Conservation (phyloP, 108 stramenopile species). For the Cyclotella choctawhatcheeana region DNA sequence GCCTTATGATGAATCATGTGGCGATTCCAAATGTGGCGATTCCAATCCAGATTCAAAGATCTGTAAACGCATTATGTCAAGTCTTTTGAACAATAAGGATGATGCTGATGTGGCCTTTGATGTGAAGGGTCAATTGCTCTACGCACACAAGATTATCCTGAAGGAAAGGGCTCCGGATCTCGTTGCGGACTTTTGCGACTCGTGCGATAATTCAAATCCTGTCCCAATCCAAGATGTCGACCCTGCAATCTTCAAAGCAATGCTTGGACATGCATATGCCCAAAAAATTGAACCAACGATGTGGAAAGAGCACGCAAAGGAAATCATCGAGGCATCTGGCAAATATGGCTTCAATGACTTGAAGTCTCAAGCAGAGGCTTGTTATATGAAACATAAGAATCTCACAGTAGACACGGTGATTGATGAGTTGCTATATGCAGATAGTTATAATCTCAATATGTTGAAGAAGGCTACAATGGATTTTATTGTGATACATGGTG, state of each 20-base stretch:
- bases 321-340: constrained; percentile 19
- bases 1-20: no score
- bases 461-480: constrained; percentile 22
- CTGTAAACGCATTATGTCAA: no score
- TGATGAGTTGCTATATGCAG: not conserved
- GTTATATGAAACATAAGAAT: not conserved
- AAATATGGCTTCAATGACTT: constrained; percentile 9
- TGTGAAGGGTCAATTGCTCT: not conserved
- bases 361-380: constrained; percentile 16
- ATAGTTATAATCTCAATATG: no score
- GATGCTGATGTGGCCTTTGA: not conserved
- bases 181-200: no score
- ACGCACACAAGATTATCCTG: not conserved
- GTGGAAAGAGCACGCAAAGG: constrained; percentile 6
- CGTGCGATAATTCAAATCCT: no score
- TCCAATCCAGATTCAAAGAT: no score
- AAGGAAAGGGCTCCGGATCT: not conserved
- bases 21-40: no score
- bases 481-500: constrained; percentile 9
- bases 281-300: not conserved
- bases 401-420: not conserved
- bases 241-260: constrained; percentile 6
- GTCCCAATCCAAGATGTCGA: constrained; percentile 24
- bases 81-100: not conserved
- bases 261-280: constrained; percentile 20